phyloP scores from a whole-genome alignment of 139 green algal species.

The Picochlorum sp. region DNA sequence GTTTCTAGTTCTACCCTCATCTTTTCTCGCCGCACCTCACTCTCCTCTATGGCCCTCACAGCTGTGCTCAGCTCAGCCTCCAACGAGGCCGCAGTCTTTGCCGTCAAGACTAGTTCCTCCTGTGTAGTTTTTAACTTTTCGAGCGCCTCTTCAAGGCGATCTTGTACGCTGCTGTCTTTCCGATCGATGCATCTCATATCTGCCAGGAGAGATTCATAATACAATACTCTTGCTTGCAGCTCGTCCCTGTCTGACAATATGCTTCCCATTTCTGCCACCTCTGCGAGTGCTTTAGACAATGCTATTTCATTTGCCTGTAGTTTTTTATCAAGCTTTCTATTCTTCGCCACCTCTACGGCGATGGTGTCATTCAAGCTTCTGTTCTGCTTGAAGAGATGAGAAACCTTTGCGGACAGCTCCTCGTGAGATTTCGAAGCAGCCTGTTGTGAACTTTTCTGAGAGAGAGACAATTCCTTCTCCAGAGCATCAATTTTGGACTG shows the following conservation, averaged over 20 bases:
- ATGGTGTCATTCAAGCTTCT: not conserved
- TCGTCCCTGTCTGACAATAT: slow-evolving; percentile 16
- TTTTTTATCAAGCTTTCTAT: not conserved
- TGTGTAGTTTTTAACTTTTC: slow-evolving; percentile 16
- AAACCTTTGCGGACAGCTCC: not conserved
- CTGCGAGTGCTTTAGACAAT: not conserved
- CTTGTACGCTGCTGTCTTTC: slow-evolving; percentile 5
- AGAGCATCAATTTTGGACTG: slow-evolving; percentile 1
- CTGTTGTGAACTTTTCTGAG: not conserved
- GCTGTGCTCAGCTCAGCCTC: slow-evolving; percentile 14
- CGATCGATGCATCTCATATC: slow-evolving; percentile 8
- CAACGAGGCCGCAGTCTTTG: slow-evolving; percentile 12
- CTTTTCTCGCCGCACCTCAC: slow-evolving; percentile 11
- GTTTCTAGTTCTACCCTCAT: not conserved
- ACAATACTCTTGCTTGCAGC: slow-evolving; percentile 9
- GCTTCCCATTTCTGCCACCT: slow-evolving; percentile 16
- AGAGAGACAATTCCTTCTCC: not conserved
- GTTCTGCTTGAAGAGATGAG: not conserved
- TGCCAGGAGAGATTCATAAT: slow-evolving; percentile 12
- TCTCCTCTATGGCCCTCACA: not conserved
- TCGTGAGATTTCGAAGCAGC: not conserved
- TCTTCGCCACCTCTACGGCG: not conserved
- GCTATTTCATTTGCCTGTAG: slow-evolving; percentile 1
- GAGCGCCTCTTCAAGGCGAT: slow-evolving; percentile 12
- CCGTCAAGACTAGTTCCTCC: slow-evolving; percentile 25